Percentiles rank a stretch among this genome's conserved stretches.
Conservation (phyloP, 176 grass and related monocot genomes). For the Paspalum notatum region DNA sequence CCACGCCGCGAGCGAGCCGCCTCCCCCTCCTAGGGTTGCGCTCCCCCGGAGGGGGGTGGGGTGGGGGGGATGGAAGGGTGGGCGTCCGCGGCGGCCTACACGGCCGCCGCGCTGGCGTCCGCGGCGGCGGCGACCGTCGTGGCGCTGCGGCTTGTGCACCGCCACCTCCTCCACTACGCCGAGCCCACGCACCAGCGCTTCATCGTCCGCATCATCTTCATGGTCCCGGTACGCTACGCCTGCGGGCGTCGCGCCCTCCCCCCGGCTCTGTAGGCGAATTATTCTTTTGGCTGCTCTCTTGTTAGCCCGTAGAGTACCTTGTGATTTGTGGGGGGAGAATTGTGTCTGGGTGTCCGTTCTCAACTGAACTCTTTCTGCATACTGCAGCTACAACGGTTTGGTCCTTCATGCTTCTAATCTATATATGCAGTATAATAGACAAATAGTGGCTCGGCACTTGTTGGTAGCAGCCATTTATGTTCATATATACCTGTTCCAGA, state of each 20-base stretch:
- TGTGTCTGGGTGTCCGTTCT: not conserved
- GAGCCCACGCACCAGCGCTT: slow-evolving; percentile 75
- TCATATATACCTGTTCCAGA: not conserved
- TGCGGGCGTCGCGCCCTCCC: not conserved
- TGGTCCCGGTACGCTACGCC: slow-evolving; percentile 62
- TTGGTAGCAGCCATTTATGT: not conserved
- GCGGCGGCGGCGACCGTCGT: slow-evolving; percentile 61
- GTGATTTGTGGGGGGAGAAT: not conserved
- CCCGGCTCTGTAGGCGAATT: not conserved
- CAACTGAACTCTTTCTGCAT: not conserved
- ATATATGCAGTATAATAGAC: too few relatives aligned
- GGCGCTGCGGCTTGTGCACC: slow-evolving; percentile 67
- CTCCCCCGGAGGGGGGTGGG: not conserved
- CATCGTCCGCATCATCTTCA: slow-evolving; percentile 88
- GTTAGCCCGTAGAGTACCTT: not conserved
- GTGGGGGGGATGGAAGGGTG: slow-evolving; percentile 41
- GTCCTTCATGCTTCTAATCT: not conserved
- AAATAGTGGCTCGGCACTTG: not conserved
- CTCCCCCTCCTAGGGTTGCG: slow-evolving; percentile 8
- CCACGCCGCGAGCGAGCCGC: not conserved
- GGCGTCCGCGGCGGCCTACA: slow-evolving; percentile 61
- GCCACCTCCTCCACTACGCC: slow-evolving; percentile 73
- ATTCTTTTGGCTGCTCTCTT: not conserved
- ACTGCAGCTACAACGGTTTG: not conserved
- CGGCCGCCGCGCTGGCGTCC: slow-evolving; percentile 59